phyloP scores from a whole-genome alignment of 1,139 yeast genomes.

The Yamadazyma buinensis region DNA sequence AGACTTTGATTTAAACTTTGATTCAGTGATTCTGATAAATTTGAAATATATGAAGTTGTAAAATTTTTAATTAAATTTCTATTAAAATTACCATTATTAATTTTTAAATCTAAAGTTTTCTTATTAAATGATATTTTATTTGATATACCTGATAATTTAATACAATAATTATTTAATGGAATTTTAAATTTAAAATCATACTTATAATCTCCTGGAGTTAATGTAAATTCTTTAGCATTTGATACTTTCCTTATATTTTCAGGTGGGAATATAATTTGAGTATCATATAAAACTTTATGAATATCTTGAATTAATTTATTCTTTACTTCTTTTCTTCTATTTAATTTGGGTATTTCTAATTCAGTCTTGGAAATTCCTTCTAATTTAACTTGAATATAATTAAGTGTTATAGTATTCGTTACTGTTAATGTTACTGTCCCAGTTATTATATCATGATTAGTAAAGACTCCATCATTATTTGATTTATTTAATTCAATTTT shows the following conservation, averaged over 20 bases:
- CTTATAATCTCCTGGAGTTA: slow-evolving; percentile 56
- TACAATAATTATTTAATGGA: slow-evolving; percentile 51
- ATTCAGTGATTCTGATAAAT: slow-evolving; percentile 1
- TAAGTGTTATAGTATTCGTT: slow-evolving; percentile 44
- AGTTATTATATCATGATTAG: slow-evolving; percentile 47
- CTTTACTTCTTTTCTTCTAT: slow-evolving; percentile 14
- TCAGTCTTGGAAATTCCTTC: slow-evolving; percentile 51
- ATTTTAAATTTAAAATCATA: slow-evolving; percentile 57
- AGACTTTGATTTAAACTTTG: not conserved
- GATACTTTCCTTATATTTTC: slow-evolving; percentile 47
- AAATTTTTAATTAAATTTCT: slow-evolving; percentile 17
- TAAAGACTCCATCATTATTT: slow-evolving; percentile 43
- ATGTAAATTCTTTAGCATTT: slow-evolving; percentile 50
- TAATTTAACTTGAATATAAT: slow-evolving; percentile 53
- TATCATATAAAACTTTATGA: slow-evolving; percentile 56
- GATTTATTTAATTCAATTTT: slow-evolving; percentile 34
- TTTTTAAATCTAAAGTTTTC: slow-evolving; percentile 27
- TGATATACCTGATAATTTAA: slow-evolving; percentile 38
- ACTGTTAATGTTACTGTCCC: slow-evolving; percentile 47
- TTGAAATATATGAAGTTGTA: slow-evolving; percentile 17
- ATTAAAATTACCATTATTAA: slow-evolving; percentile 36
- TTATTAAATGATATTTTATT: slow-evolving; percentile 35
- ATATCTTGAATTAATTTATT: slow-evolving; percentile 35
- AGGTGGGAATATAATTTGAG: slow-evolving; percentile 60
- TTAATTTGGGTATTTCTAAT: slow-evolving; percentile 24